Evolutionary conservation across 805 yeast species (phyloP), one percentile per base, ranked within the genome.

Genomic region (Suhomyces sp.): DNA sequence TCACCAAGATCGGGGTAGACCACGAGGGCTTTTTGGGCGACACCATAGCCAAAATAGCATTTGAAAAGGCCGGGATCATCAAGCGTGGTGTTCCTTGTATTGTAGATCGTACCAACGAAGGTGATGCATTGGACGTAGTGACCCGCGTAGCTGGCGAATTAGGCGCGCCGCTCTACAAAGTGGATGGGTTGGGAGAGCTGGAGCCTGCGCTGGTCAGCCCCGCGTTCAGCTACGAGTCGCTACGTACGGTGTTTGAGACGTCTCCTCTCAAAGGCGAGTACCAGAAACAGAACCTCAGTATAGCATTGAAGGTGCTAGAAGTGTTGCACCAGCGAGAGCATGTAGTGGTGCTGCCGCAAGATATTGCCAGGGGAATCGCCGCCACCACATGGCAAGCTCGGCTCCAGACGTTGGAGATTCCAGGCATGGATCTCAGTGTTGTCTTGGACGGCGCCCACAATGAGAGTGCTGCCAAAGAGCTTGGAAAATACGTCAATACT

Each of bases 361-460:
- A 68, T 1, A 71, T 88, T 0, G 57, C 64, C 4, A 56, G 62
- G 6, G 96, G 97, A 0, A 68, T 92, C 0, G 48, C 60, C 1
- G 49, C 58, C 0, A 85, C 91, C 0, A 57, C 59, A 7, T 92
- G 98, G 98, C 96, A 96, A 0, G 98, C 97, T 0, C 73, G 99
- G 55, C 70, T 94, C 49, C 97, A 94, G 61, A 53, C 62, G 1
- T 49, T 69, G 1, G 48, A 49, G 1, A 60, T 65, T 22, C 48
- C 66, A 2, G 58, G 66, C 1, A 49, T 76, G 1, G 60, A 59
- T 6, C 53, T 53, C 0, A 57, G 60, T 1, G 67, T 84, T 0
- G 68, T 94, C 4, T 62, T 94, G 2, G 98, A 93, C 70, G 98
- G 98, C 2, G 97, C 98, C 0, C 98, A 94, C 66, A 94, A 94